Base-by-base conservation (phyloP, 345 rosid species). In the Gynandropsis gynandra region DNA sequence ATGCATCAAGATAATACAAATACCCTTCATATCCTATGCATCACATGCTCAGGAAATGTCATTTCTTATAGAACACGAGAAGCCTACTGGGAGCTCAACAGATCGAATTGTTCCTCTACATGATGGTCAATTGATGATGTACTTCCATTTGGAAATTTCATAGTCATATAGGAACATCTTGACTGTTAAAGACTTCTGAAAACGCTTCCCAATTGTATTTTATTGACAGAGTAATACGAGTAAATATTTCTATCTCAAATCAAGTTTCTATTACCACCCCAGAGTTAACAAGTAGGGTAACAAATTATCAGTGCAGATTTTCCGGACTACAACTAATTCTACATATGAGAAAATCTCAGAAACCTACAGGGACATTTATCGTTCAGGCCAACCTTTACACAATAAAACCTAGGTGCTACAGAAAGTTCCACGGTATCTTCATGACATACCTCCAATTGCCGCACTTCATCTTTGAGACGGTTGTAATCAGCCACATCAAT, bases 401-500 rank as follows among this genome's bases (percentile, higher is more conserved):
- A 24, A 37, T 9, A 31, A 64, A 24, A 16, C 17, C 24, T 15
- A 33, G 29, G 11, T 33, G 33, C 4, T 10, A 8, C 19, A 39
- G 31, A 47, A 53, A 48, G 35, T 55, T 48, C 38, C 27, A 55
- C 42, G 47, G 34, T 42, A 51, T 20, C 39, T 51, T 39, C 11
- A 8, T 50, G 55, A 47, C 52, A 58, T 63, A 84, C 98, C 89
- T 79, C 82, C 71, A 76, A 47, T 51, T 74, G 80, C 37, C 33
- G 76, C 41, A 76, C 68, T 39, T 76, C 83, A 67, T 65, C 74
- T 79, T 84, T 92, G 61, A 85, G 73, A 54, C 81, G 77, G 37
- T 76, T 69, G 61, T 92, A 82, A 27, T 92, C 85, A 65, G 84
- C 89, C 56, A 78, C 69, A 61, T 87, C 82, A 59, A 85, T 63